These are phyloP conservation scores for Pythium insidiosum DNA, from an alignment of 352 stramenopile species.

Conservation along the genomic window DNA sequence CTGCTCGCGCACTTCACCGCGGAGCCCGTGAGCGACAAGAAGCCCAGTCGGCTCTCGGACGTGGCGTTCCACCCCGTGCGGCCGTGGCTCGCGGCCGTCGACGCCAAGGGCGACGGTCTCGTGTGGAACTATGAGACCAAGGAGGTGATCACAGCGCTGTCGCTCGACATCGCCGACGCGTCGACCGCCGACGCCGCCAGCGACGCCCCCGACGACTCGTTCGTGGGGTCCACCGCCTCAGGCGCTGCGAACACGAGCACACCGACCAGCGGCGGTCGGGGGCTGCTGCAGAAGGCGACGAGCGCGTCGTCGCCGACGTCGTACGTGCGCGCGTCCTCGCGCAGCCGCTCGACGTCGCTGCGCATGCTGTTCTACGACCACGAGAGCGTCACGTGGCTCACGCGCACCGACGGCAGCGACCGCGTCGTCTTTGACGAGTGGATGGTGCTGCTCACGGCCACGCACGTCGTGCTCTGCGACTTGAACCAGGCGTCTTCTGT, in stretches of 20 bases:
- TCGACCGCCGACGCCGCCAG: conserved; percentile 15
- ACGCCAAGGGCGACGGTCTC: conserved; percentile 44
- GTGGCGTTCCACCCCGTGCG: conserved; percentile 52
- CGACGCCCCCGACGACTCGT: conserved; percentile 9
- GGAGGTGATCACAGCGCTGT: conserved; percentile 56
- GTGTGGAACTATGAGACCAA: conserved; percentile 73
- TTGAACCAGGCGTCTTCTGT: conserved; percentile 57
- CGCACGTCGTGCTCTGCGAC: conserved; percentile 64
- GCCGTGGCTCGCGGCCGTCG: conserved; percentile 59
- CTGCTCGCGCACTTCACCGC: conserved; percentile 36
- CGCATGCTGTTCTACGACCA: conserved; percentile 75
- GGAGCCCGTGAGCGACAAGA: conserved; percentile 63
- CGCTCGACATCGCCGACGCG: conserved; percentile 37
- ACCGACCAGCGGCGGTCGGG: conserved; percentile 9
- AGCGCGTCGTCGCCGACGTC: conserved; percentile 34
- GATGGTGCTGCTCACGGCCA: conserved; percentile 47
- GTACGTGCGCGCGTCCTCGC: conserved; percentile 37
- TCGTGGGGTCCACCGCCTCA: too few relatives aligned
- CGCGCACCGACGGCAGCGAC: conserved; percentile 21
- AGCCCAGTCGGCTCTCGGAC: conserved; percentile 55
- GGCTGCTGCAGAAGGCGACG: conserved; percentile 27
- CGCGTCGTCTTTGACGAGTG: conserved; percentile 66
- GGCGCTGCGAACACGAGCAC: conserved; percentile 9
- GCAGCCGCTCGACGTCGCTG: conserved; percentile 28
- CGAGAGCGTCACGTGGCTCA: conserved; percentile 42